A percentile compares a stretch with the other conserved stretches of the same genome.
Conservation (phyloP, 305 asterid species). For the Rubia tinctorum region DNA sequence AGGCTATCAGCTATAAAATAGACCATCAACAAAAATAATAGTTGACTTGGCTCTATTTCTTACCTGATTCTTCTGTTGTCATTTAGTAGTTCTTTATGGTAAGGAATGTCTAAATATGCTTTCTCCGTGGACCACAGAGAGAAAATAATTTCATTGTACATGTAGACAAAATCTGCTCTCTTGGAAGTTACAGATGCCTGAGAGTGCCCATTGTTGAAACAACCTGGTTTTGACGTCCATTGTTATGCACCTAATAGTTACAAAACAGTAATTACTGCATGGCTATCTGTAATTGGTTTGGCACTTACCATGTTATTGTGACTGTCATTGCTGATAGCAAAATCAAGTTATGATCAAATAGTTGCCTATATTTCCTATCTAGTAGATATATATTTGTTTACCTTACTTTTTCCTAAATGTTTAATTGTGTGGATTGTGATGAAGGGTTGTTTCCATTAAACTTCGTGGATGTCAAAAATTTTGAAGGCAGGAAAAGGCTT, state of each 20-base stretch:
- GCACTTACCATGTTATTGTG: background rate
- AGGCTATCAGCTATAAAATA: background rate
- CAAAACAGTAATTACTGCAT: background rate
- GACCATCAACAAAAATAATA: background rate
- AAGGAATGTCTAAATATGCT: background rate
- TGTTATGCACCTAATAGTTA: background rate
- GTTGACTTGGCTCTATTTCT: background rate
- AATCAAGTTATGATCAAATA: background rate
- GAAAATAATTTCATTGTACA: too few species aligned
- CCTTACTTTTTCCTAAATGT: background rate
- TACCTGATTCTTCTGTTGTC: background rate
- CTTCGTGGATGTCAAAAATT: background rate
- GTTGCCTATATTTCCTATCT: background rate
- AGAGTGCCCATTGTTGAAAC: background rate
- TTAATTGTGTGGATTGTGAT: background rate
- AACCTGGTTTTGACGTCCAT: background rate
- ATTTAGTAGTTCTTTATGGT: background rate
- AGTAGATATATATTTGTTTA: background rate
- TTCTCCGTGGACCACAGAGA: background rate
- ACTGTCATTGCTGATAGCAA: background rate
- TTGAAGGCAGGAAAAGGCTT: background rate
- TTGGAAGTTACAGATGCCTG: background rate
- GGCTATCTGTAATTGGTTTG: background rate
- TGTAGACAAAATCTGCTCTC: background rate
- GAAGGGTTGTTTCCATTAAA: background rate